Evolutionary conservation across 495 filamentous ascomycete species (phyloP).

Genomic region (Penicillium samsonianum): DNA sequence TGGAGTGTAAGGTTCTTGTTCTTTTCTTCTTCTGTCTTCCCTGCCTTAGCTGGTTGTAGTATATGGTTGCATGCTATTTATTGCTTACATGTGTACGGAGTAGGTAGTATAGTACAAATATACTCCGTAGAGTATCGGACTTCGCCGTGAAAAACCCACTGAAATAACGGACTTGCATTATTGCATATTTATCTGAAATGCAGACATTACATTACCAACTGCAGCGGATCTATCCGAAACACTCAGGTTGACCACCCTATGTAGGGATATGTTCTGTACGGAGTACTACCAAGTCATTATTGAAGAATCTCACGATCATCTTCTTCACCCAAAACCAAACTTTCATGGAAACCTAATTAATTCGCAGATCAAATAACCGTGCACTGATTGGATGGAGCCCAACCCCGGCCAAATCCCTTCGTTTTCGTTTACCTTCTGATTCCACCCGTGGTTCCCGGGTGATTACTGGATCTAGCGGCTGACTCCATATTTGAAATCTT

Average conservation of each 20-base stretch:
- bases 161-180: slow-evolving; percentile 5
- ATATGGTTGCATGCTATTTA: not conserved
- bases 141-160: not conserved
- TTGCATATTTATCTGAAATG: no score
- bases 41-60: slow-evolving; percentile 9
- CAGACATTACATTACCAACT: slow-evolving; percentile 2
- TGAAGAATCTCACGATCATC: not conserved
- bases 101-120: not conserved
- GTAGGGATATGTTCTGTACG: not conserved
- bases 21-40: slow-evolving; percentile 17
- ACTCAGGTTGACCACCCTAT: not conserved
- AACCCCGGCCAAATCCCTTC: not conserved
- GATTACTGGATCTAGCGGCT: not conserved
- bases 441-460: not conserved
- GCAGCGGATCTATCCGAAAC: slow-evolving; percentile 25
- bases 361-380: not conserved
- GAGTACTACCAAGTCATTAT: not conserved
- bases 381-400: not conserved
- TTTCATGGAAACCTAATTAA: not conserved
- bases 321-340: slow-evolving; percentile 12
- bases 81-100: no score
- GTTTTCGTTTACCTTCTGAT: not conserved
- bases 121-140: slow-evolving; percentile 7
- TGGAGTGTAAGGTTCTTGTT: slow-evolving; percentile 19
- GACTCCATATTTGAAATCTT: not conserved